phyloP scores from a whole-genome alignment of 2,329 filamentous ascomycete species.

The Leptographium flavum region DNA sequence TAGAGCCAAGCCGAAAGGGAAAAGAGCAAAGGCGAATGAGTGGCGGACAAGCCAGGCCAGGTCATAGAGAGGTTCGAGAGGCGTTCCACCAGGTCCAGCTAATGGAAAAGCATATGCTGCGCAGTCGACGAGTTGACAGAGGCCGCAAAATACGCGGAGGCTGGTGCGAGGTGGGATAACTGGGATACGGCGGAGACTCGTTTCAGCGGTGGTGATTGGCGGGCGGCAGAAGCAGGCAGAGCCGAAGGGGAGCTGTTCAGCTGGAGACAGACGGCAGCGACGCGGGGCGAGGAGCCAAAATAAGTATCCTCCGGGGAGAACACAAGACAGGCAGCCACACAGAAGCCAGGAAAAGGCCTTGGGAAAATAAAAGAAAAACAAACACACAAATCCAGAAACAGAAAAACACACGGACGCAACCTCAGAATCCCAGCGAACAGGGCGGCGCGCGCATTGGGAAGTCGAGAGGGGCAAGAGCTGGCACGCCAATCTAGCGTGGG shows the following conservation, averaged over 20 bases:
- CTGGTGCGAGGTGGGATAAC: background rate
- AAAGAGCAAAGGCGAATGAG: background rate
- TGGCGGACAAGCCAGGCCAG: background rate
- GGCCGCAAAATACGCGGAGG: constrained; percentile 1
- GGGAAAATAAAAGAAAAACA: too few relatives aligned
- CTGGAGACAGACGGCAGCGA: background rate
- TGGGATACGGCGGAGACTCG: background rate
- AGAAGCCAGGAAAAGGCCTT: too few relatives aligned
- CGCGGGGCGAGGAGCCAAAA: background rate
- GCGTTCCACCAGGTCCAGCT: background rate
- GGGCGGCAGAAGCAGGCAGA: background rate
- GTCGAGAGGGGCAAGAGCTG: background rate
- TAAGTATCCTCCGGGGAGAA: background rate
- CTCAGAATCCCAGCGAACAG: background rate
- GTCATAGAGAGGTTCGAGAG: too few relatives aligned
- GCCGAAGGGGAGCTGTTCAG: constrained; percentile 1
- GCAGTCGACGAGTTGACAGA: background rate
- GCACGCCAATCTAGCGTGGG: background rate
- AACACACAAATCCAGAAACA: too few relatives aligned
- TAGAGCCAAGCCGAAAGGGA: background rate
- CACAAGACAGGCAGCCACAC: too few relatives aligned
- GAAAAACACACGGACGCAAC: too few relatives aligned
- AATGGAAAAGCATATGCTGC: background rate
- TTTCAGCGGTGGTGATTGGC: constrained; percentile 1
- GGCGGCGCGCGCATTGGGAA: background rate